Conservation (phyloP, 352 stramenopile species). For the Pythium aphanidermatum region DNA sequence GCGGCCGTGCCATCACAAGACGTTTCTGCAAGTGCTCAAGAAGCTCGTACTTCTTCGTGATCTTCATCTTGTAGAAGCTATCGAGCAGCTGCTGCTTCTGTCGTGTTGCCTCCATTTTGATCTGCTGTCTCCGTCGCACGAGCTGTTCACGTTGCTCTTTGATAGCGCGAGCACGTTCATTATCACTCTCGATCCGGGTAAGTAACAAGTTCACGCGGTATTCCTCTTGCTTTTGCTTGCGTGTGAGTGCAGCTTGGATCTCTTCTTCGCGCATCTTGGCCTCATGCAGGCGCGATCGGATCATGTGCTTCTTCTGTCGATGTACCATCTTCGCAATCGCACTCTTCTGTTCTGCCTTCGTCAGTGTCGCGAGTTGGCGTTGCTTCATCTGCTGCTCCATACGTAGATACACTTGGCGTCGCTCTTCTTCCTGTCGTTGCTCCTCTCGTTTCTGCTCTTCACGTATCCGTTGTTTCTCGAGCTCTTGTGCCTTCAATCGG, state of each 20-base stretch:
- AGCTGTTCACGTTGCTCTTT: slow-evolving; percentile 52
- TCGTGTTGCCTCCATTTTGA: slow-evolving; percentile 46
- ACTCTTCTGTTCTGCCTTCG: slow-evolving; percentile 51
- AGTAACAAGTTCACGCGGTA: slow-evolving; percentile 52
- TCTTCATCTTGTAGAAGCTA: slow-evolving; percentile 79
- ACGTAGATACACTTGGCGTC: slow-evolving; percentile 41
- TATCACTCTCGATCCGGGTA: slow-evolving; percentile 58
- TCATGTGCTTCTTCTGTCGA: slow-evolving; percentile 39
- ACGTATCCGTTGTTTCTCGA: slow-evolving; percentile 43
- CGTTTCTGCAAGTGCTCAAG: slow-evolving; percentile 40
- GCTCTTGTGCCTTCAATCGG: slow-evolving; percentile 34
- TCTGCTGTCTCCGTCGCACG: slow-evolving; percentile 52
- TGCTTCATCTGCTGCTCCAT: slow-evolving; percentile 54
- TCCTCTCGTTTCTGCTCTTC: slow-evolving; percentile 50
- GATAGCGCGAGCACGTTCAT: slow-evolving; percentile 42
- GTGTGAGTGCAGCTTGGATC: slow-evolving; percentile 49
- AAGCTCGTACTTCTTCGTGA: slow-evolving; percentile 70
- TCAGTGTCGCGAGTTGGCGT: slow-evolving; percentile 32
- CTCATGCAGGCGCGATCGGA: slow-evolving; percentile 51
- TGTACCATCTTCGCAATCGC: slow-evolving; percentile 41
- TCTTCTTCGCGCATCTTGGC: slow-evolving; percentile 76
- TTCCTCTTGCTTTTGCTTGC: slow-evolving; percentile 56
- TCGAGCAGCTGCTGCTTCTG: slow-evolving; percentile 75
- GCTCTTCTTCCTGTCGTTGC: slow-evolving; percentile 39
- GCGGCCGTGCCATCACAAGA: slow-evolving; percentile 21